Evolutionary conservation across 345 rosid species (phyloP).

Genomic region (Brassica cretica): DNA sequence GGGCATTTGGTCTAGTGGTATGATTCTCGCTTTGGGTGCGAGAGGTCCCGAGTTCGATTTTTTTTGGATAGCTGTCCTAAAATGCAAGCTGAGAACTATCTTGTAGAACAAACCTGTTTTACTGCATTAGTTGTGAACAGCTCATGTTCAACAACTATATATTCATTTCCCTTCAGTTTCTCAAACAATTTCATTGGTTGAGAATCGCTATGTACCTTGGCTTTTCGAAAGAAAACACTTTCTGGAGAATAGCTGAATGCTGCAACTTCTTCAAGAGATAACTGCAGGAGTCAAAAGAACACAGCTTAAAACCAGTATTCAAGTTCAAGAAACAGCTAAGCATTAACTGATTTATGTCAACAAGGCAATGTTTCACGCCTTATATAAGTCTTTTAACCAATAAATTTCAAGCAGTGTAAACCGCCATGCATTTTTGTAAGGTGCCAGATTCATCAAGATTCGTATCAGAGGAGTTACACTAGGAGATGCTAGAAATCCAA

Average conservation of each 20-base stretch:
- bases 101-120: background rate
- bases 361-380: background rate
- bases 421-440: background rate
- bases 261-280: background rate
- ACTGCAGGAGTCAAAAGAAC: background rate
- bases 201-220: background rate
- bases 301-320: background rate
- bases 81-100: background rate
- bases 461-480: background rate
- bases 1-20: slow-evolving; percentile 78
- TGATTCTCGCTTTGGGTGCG: slow-evolving; percentile 88
- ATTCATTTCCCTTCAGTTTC: background rate
- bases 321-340: background rate
- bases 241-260: background rate
- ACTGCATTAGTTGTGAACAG: background rate
- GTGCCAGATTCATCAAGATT: background rate
- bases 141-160: background rate
- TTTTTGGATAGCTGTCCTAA: background rate
- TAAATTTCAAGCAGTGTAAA: background rate
- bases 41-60: slow-evolving; percentile 63
- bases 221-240: background rate
- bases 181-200: background rate
- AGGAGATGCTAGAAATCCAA: background rate
- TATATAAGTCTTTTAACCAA: background rate
- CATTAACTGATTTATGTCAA: background rate